Base-by-base conservation (phyloP, 306 rosid genomes). In the Lathyrus aphaca region DNA sequence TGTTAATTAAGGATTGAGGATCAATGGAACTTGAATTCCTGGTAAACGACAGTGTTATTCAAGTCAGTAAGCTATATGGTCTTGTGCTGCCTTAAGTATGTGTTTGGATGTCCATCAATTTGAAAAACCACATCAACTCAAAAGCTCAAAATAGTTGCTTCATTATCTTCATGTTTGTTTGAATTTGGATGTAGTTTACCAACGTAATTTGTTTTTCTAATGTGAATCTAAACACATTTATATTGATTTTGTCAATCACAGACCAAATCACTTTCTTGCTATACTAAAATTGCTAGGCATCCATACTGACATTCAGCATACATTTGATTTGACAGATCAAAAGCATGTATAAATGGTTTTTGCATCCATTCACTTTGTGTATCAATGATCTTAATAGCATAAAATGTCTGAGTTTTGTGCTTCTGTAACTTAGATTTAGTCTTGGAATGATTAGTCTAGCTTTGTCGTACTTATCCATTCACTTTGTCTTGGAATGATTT, bases 271-370 rank as follows among this genome's bases (percentile, higher is more conserved):
- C 18, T 18, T 60, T 76, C 30, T 54, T 44, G 21, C 63, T 63
- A 14, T 18, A 44, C 62, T 43, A 14, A 43, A 5, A n/a, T 21
- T 11, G 54, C 0, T 62, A 30, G 43, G 8, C 64, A 53, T 50
- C 32, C 27, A 16, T 30, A 69, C 11, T 29, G 21, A 48, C 49
- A 11, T 38, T 60, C 25, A 27, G 40, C 68, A 17, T 53, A 10
- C 59, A n/a, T 14, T 55, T 63, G 72, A 62, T n/a, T 55, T 63
- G 72, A 62, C 27, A 55, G 59, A 25, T 76, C 56, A 43, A 42
- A 64, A 69, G 38, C 63, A 45, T 54, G 54, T 51, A 63, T 70
- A 49, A 8, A 71, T 44, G 23, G n/a, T 44, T 69, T 50, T 27
- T 50, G 71, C 16, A 23, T 64, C 51, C 25, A 3, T 62, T 77